Percentiles rank a stretch among this genome's conserved stretches.
phyloP scores from a whole-genome alignment of 306 rosid genomes.

The Lathyrus sativus region DNA sequence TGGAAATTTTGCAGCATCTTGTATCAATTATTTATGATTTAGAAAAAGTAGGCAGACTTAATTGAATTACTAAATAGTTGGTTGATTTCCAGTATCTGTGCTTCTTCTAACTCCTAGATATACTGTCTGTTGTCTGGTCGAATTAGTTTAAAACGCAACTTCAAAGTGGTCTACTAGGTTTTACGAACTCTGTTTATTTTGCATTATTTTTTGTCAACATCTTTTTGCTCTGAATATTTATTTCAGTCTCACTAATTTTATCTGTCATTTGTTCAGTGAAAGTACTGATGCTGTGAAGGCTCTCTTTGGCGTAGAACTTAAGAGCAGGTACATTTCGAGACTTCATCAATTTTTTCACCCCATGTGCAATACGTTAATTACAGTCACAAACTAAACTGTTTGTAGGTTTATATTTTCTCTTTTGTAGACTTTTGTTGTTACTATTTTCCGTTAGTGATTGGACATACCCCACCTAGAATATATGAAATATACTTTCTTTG shows the following conservation, averaged over 20 bases:
- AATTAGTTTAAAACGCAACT: slow-evolving; percentile 21
- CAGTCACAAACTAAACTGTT: slow-evolving; percentile 2
- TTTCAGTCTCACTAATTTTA: slow-evolving; percentile 19
- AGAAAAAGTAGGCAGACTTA: slow-evolving; percentile 13
- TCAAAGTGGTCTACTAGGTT: slow-evolving; percentile 19
- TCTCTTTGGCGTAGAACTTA: slow-evolving; percentile 80
- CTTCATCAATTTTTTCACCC: slow-evolving; percentile 17
- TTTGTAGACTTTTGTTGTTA: slow-evolving; percentile 18
- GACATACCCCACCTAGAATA: background rate
- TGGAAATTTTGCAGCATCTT: slow-evolving; percentile 22
- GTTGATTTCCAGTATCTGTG: slow-evolving; percentile 5
- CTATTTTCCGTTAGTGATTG: slow-evolving; percentile 14
- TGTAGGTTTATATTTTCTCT: slow-evolving; percentile 1
- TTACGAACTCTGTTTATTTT: slow-evolving; percentile 6
- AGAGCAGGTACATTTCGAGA: slow-evolving; percentile 64
- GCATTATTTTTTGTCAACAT: slow-evolving; percentile 31
- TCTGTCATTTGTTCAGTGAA: slow-evolving; percentile 62
- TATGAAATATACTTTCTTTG: background rate
- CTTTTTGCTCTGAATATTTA: slow-evolving; percentile 16
- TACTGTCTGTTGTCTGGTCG: slow-evolving; percentile 10
- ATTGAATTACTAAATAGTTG: slow-evolving; percentile 13
- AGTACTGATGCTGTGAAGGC: slow-evolving; percentile 74
- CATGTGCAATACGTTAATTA: background rate
- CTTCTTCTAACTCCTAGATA: slow-evolving; percentile 30
- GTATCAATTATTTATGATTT: slow-evolving; percentile 23